phyloP scores from a whole-genome alignment of 1,284 basidiomycete genomes.

The Apiotrichum porosum region DNA sequence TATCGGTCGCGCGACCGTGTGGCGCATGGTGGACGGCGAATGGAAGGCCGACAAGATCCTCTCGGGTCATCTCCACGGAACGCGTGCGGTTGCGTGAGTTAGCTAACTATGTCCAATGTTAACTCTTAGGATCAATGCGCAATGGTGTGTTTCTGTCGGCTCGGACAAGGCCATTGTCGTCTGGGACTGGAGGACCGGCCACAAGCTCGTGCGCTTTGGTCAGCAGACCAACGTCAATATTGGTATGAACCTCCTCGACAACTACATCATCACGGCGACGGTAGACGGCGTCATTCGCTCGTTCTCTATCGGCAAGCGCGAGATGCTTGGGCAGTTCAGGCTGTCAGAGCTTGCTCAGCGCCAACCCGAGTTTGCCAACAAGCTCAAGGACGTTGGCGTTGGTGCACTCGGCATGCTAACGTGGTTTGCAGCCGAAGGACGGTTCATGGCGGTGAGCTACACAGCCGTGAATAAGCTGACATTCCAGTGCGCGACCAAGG shows the following conservation, averaged over 20 bases:
- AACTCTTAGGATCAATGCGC: conserved; percentile 71
- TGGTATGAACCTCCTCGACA: conserved; percentile 73
- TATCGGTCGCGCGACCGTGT: conserved; percentile 74
- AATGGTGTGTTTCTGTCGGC: conserved; percentile 81
- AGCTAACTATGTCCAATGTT: conserved; percentile 18
- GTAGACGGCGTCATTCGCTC: conserved; percentile 87
- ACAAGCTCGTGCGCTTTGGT: conserved; percentile 81
- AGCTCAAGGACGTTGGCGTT: conserved; percentile 67
- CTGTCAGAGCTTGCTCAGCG: conserved; percentile 69
- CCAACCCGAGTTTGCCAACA: conserved; percentile 55
- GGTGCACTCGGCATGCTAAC: conserved; percentile 44
- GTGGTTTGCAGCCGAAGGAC: conserved; percentile 86
- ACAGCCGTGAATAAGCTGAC: neutral
- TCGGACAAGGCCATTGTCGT: conserved; percentile 84
- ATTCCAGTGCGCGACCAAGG: conserved; percentile 83
- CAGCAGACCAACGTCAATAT: conserved; percentile 90
- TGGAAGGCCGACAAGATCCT: conserved; percentile 76
- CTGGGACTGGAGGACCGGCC: conserved; percentile 63
- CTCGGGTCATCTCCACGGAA: conserved; percentile 56
- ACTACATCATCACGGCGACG: conserved; percentile 75
- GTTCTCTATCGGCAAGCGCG: conserved; percentile 78
- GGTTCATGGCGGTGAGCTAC: conserved; percentile 72
- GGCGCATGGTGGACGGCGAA: conserved; percentile 61
- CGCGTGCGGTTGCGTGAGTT: conserved; percentile 37
- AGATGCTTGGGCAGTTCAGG: conserved; percentile 88